Evolutionary conservation across 345 rosid genomes (phyloP), one percentile per base, ranked within the genome.

Genomic region (Eucalyptus sideroxylon): DNA sequence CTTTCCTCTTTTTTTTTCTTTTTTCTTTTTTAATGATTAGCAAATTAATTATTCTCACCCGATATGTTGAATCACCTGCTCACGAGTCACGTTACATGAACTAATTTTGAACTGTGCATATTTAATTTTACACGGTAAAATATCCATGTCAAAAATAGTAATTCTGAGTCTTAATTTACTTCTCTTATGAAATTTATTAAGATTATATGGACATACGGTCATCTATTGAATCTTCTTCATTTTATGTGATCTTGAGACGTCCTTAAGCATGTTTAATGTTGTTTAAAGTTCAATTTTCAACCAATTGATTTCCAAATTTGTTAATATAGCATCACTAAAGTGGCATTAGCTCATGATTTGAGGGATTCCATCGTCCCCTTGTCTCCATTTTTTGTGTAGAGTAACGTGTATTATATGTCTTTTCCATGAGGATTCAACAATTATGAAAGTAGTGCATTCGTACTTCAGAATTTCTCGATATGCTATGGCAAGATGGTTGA

Each of bases 401-500:
- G 30, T 10, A 56, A 24, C 6, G 0, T 24, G 30, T 6, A 13
- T n/a, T 16, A 16, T 3, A 56, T 15, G 21, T n/a, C 37, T n/a
- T 65, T n/a, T 65, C 10, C 23, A 67, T 4, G 23, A 16, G 1
- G 3, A 7, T 31, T 31, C 23, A 13, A 16, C 11, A 30, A 67
- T 31, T 34, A 23, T 9, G 42, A 69, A 69, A 69, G 37, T 5
- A 69, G 19, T 8, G 42, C 12, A 34, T 34, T 17, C 2, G 2
- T 21, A 17, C 3, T 69, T 69, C 2, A 31, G 7, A 34, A 31
- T 69, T 34, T 69, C 11, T 8, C 1, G 4, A 5, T 34, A 69
- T 0, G 42, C 24, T 3, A 9, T 11, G 12, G 2, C 7, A 31
- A 17, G 13, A 17, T 69, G 24, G 42, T 1, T 9, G 4, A 5